A percentile compares a stretch with the other conserved stretches of the same genome.
Evolutionary conservation across 2,329 filamentous ascomycete genomes (phyloP).

Genomic region (Fusarium ambrosium): DNA sequence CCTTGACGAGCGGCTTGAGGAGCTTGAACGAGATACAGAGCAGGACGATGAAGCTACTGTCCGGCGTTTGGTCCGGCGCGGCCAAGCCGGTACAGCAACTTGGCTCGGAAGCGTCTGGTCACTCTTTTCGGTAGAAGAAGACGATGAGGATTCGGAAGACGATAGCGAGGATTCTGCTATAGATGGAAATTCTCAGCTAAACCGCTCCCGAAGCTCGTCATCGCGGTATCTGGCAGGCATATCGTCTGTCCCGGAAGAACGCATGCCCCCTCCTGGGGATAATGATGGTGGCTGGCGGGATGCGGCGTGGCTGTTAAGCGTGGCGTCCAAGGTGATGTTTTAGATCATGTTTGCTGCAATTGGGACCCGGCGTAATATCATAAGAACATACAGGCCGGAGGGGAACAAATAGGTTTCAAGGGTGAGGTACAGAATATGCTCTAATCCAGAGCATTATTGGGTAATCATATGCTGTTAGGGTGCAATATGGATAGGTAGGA

Average conservation of each 20-base stretch:
- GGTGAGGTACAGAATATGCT: constrained; percentile 1
- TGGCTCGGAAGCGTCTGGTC: constrained; percentile 74
- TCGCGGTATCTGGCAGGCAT: constrained; percentile 58
- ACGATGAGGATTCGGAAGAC: constrained; percentile 65
- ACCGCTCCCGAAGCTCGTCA: constrained; percentile 51
- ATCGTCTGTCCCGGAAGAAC: constrained; percentile 58
- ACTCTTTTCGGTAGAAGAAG: constrained; percentile 73
- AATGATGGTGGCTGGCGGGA: constrained; percentile 75
- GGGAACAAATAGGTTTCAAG: constrained; percentile 2
- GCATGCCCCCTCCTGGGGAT: constrained; percentile 62
- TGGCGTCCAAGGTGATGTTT: constrained; percentile 73
- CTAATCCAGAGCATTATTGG: constrained; percentile 19
- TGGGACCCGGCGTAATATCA: constrained; percentile 12
- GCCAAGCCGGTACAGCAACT: constrained; percentile 65
- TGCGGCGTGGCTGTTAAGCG: constrained; percentile 76
- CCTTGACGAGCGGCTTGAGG: constrained; percentile 70
- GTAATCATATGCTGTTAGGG: constrained; percentile 20
- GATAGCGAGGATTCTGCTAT: constrained; percentile 54
- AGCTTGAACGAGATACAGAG: constrained; percentile 63
- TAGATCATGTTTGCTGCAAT: constrained; percentile 48
- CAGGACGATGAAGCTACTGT: constrained; percentile 72
- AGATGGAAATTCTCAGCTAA: constrained; percentile 47
- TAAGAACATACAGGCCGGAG: constrained; percentile 10
- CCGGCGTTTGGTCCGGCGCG: constrained; percentile 67
- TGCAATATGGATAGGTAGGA: background rate